Evolutionary conservation across 768 basidiomycete species (phyloP).

Genomic region (Amanita brunnescens): DNA sequence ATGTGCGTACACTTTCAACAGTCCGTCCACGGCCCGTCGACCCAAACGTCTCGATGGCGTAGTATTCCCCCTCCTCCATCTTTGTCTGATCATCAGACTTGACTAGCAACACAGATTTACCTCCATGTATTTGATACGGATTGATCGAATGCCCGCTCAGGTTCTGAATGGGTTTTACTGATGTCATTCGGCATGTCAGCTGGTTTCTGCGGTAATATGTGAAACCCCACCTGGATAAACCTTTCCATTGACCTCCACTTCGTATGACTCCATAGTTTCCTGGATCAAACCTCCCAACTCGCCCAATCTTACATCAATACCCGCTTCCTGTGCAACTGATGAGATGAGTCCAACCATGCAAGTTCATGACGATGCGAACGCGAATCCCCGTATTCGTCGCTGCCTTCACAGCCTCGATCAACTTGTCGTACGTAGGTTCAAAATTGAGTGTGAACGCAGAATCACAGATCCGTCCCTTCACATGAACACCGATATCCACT

Average conservation of each 20-base stretch:
- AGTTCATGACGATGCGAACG: slow-evolving; percentile 28
- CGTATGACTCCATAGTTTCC: slow-evolving; percentile 98
- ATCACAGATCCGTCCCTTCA: slow-evolving; percentile 90
- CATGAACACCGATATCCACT: slow-evolving; percentile 96
- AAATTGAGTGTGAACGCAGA: slow-evolving; percentile 93
- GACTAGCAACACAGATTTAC: slow-evolving; percentile 86
- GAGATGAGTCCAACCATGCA: not conserved
- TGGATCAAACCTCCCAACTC: slow-evolving; percentile 90
- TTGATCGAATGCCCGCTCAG: slow-evolving; percentile 93
- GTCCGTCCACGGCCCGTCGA: slow-evolving; percentile 90
- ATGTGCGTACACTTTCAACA: slow-evolving; percentile 64
- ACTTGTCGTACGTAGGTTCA: slow-evolving; percentile 82
- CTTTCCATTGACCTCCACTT: slow-evolving; percentile 87
- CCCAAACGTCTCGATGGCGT: slow-evolving; percentile 98
- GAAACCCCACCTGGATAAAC: slow-evolving; percentile 60
- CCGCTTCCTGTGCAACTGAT: slow-evolving; percentile 62
- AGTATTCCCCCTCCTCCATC: slow-evolving; percentile 99
- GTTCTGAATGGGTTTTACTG: slow-evolving; percentile 91
- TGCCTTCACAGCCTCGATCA: slow-evolving; percentile 87
- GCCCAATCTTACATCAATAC: slow-evolving; percentile 90
- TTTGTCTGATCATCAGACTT: slow-evolving; percentile 86
- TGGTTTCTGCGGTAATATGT: not conserved
- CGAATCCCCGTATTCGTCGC: slow-evolving; percentile 90
- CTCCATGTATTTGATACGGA: slow-evolving; percentile 87
- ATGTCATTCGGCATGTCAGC: slow-evolving; percentile 2